A percentile compares a stretch with the other conserved stretches of the same genome.
Conservation (phyloP, 2,329 filamentous ascomycete species). For the Colletotrichum aenigma region DNA sequence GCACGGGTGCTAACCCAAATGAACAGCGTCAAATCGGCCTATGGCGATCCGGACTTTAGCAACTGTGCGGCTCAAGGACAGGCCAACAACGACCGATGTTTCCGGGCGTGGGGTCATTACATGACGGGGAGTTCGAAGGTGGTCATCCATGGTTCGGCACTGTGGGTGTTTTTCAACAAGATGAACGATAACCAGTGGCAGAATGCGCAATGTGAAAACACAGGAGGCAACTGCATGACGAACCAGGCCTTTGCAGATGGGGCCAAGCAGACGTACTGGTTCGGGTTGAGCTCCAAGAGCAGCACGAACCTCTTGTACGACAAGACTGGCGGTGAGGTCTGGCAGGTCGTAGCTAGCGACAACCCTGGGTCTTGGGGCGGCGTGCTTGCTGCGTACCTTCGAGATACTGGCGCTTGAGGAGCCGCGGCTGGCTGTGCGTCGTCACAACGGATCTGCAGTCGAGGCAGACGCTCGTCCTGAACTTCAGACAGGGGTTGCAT, state of each 20-base stretch:
- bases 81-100: slow-evolving; percentile 28
- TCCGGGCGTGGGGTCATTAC: slow-evolving; percentile 27
- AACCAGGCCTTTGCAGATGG: slow-evolving; percentile 27
- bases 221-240: slow-evolving; percentile 27
- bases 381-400: slow-evolving; percentile 32
- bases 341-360: slow-evolving; percentile 21
- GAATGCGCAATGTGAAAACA: slow-evolving; percentile 25
- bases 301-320: slow-evolving; percentile 32
- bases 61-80: slow-evolving; percentile 22
- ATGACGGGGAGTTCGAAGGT: slow-evolving; percentile 27
- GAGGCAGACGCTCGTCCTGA: background rate
- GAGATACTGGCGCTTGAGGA: slow-evolving; percentile 15
- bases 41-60: slow-evolving; percentile 24
- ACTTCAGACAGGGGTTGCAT: slow-evolving; percentile 10
- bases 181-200: slow-evolving; percentile 27
- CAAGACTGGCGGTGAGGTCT: slow-evolving; percentile 18
- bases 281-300: slow-evolving; percentile 30
- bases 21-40: slow-evolving; percentile 19
- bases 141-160: slow-evolving; percentile 34
- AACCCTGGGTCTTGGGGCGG: slow-evolving; percentile 31
- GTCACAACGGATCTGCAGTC: background rate
- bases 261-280: slow-evolving; percentile 28
- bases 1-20: slow-evolving; percentile 19
- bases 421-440: background rate
- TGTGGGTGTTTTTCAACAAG: slow-evolving; percentile 40